Evolutionary conservation across 2,329 filamentous ascomycete species (phyloP).

Genomic region (Talaromyces sp.): DNA sequence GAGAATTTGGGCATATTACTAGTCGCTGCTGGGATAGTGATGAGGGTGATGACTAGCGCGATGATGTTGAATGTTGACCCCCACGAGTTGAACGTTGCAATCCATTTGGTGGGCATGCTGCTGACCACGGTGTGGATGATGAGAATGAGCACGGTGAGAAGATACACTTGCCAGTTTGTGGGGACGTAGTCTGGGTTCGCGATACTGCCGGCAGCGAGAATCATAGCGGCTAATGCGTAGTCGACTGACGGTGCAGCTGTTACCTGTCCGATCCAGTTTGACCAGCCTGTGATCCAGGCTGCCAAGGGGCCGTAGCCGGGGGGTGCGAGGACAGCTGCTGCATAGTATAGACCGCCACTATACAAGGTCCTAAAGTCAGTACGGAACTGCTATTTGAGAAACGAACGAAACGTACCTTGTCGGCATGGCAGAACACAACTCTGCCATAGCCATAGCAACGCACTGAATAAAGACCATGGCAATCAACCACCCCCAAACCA

Average conservation of each 20-base stretch:
- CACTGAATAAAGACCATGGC: slow-evolving; percentile 68
- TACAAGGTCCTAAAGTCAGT: background rate
- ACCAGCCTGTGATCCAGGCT: slow-evolving; percentile 66
- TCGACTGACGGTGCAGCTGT: slow-evolving; percentile 63
- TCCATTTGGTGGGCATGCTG: slow-evolving; percentile 65
- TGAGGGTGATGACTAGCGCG: slow-evolving; percentile 60
- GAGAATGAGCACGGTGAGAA: slow-evolving; percentile 63
- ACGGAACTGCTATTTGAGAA: too few species aligned
- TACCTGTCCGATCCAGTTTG: slow-evolving; percentile 64
- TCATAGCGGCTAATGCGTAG: slow-evolving; percentile 64
- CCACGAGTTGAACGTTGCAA: slow-evolving; percentile 64
- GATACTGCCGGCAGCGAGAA: slow-evolving; percentile 65
- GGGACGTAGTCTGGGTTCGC: slow-evolving; percentile 61
- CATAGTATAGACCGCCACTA: slow-evolving; percentile 67
- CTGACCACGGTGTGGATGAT: slow-evolving; percentile 62
- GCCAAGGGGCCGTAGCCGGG: slow-evolving; percentile 61
- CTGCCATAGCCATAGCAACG: slow-evolving; percentile 64
- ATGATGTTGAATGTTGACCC: slow-evolving; percentile 68
- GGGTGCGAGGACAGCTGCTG: slow-evolving; percentile 64
- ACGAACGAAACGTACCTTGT: slow-evolving; percentile 45
- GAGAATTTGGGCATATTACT: slow-evolving; percentile 56
- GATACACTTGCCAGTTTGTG: slow-evolving; percentile 61
- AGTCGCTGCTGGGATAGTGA: slow-evolving; percentile 61
- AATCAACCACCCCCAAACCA: slow-evolving; percentile 73
- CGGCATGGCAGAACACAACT: slow-evolving; percentile 68